These are phyloP conservation scores for Suhomyces taliae DNA, from an alignment of 1,139 yeast genomes.

Conservation along the genomic window DNA sequence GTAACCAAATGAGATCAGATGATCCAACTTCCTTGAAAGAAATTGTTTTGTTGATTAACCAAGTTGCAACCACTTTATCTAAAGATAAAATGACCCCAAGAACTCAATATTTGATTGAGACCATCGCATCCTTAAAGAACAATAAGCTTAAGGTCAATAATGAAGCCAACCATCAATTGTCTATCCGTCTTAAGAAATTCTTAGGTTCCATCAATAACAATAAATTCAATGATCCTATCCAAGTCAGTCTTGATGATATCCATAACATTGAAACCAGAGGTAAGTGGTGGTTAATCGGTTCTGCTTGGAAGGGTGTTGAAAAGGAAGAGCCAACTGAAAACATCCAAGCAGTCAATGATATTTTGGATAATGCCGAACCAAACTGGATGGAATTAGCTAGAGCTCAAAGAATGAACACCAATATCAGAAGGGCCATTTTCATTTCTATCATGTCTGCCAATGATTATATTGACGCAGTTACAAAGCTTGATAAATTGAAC, in stretches of 20 bases:
- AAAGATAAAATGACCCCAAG: slow-evolving; percentile 54
- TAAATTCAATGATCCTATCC: slow-evolving; percentile 68
- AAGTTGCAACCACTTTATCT: slow-evolving; percentile 19
- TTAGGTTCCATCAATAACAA: slow-evolving; percentile 52
- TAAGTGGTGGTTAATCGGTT: slow-evolving; percentile 98
- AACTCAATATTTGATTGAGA: slow-evolving; percentile 79
- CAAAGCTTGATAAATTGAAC: slow-evolving; percentile 75
- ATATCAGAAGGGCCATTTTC: slow-evolving; percentile 88
- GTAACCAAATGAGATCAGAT: slow-evolving; percentile 83
- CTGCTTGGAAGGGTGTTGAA: slow-evolving; percentile 84
- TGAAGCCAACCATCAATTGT: slow-evolving; percentile 50
- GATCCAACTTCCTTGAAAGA: slow-evolving; percentile 87
- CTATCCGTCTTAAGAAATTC: slow-evolving; percentile 65
- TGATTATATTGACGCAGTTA: slow-evolving; percentile 85
- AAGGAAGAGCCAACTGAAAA: slow-evolving; percentile 24
- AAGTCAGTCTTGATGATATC: slow-evolving; percentile 82
- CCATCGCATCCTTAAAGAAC: slow-evolving; percentile 81
- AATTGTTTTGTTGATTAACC: slow-evolving; percentile 61
- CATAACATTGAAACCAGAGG: slow-evolving; percentile 74
- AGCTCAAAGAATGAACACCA: slow-evolving; percentile 91
- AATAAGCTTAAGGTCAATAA: slow-evolving; percentile 64
- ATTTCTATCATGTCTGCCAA: slow-evolving; percentile 93
- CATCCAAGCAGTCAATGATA: slow-evolving; percentile 46
- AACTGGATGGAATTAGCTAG: slow-evolving; percentile 89
- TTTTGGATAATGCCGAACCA: slow-evolving; percentile 69